phyloP scores from a whole-genome alignment of 106 monocot species.

The Dioscorea alata region DNA sequence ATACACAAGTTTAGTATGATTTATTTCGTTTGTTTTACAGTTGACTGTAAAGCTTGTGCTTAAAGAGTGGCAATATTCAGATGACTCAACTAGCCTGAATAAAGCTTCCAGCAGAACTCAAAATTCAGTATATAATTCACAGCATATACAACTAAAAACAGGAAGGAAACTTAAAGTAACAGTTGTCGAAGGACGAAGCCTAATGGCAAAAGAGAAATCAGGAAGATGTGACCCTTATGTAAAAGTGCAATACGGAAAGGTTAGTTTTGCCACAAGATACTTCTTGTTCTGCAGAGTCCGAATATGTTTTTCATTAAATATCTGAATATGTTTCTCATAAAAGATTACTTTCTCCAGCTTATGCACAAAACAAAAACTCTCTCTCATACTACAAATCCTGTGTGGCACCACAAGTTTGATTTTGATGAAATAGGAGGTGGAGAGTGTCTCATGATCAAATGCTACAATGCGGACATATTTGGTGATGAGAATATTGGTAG shows the following conservation, averaged over 20 bases:
- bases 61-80: conserved; percentile 98
- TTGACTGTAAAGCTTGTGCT: conserved; percentile 57
- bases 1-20: too few species aligned
- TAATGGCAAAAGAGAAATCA: conserved; percentile 61
- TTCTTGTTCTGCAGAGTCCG: not conserved
- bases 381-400: conserved; percentile 41
- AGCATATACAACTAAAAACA: conserved; percentile 40
- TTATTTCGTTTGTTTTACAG: conserved; percentile 26
- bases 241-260: conserved; percentile 91
- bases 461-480: conserved; percentile 67
- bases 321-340: not conserved
- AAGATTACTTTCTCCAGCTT: conserved; percentile 27
- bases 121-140: conserved; percentile 24
- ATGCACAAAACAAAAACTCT: conserved; percentile 64
- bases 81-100: conserved; percentile 42
- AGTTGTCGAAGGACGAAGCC: conserved; percentile 63
- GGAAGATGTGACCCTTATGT: conserved; percentile 82
- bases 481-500: conserved; percentile 80
- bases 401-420: conserved; percentile 75
- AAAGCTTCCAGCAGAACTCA: conserved; percentile 22
- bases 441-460: conserved; percentile 84
- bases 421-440: conserved; percentile 83
- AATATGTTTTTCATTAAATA: not conserved
- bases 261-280: conserved; percentile 13
- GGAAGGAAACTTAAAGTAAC: conserved; percentile 76